These are phyloP conservation scores for Sporothrix brasiliensis DNA, from an alignment of 2,329 filamentous ascomycete species.

Conservation along the genomic window DNA sequence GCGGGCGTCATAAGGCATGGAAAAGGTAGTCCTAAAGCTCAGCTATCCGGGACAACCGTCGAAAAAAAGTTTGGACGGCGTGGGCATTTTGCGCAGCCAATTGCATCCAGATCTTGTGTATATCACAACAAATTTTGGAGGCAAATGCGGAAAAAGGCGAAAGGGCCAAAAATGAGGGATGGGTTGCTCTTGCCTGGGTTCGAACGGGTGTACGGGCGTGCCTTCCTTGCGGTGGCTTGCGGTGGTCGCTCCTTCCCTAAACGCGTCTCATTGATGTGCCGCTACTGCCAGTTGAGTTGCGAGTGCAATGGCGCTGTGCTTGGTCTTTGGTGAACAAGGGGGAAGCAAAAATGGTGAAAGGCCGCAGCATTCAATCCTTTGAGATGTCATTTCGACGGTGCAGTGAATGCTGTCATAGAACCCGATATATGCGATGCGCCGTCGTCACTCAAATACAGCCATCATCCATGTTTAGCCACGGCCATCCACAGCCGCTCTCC, in stretches of 20 bases:
- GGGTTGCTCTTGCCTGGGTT: neutral
- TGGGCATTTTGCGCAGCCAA: neutral
- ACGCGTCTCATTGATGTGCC: neutral
- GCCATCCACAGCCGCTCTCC: neutral
- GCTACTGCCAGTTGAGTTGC: neutral
- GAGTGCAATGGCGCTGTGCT: neutral
- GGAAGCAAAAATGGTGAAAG: neutral
- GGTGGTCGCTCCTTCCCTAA: constrained; percentile 14
- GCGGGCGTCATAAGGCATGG: neutral
- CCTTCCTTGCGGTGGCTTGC: neutral
- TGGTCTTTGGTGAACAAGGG: neutral
- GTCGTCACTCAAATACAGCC: neutral
- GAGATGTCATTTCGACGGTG: neutral
- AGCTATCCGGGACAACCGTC: neutral
- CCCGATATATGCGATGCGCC: neutral
- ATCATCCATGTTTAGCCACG: constrained; percentile 9
- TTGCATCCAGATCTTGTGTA: neutral
- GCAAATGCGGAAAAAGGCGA: neutral
- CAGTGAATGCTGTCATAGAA: neutral
- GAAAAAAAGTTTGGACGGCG: neutral
- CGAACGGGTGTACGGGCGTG: neutral
- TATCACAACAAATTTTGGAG: neutral
- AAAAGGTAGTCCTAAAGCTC: neutral
- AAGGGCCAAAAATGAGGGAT: neutral
- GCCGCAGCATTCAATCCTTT: neutral